Evolutionary conservation across 2,329 filamentous ascomycete species (phyloP), one percentile per base, ranked within the genome.

Genomic region (Fusarium longipes): DNA sequence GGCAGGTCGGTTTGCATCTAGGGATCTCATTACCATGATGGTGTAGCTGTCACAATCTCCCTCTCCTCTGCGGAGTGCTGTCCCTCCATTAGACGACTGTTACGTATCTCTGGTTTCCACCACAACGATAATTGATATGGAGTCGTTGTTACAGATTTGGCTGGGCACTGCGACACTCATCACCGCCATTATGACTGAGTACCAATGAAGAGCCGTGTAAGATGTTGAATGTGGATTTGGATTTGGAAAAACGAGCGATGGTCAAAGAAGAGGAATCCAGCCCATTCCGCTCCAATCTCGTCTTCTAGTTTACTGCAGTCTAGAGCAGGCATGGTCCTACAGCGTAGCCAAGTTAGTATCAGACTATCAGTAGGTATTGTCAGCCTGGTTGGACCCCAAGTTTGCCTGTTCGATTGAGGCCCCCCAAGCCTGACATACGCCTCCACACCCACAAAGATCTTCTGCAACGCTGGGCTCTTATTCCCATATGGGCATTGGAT

Each of bases 351-450:
- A 25, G 45, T 38, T 49, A 49, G 45, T 18, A 25, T 36, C 45
- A 25, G 45, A 48, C 32, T 43, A 43, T 15, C 32, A 38, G 45
- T 36, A 49, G 30, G 38, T 29, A 51, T 66, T 51, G 29, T 65
- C 59, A 67, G 54, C 67, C 67, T 64, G 32, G 55, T 58, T 63
- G 59, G 60, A 63, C 59, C 58, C 51, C 59, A 61, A 60, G 44
- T 70, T 57, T 59, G 57, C 60, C 66, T 71, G 59, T 66, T 20
- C 53, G 53, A 64, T 52, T 73, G 71, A 71, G 71, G 70, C 70
- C 71, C 68, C 57, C 71, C 54, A 73, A 60, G 67, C 71, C 70
- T 73, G 71, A 73, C 71, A 62, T 70, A 62, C 70, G 63, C 68
- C 70, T 72, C 69, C 70, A 72, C 71, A 70, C 71, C 67, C 71